Base-by-base conservation (phyloP, 1,284 basidiomycete species). In the Ceratorhiza oryzae-sativae region DNA sequence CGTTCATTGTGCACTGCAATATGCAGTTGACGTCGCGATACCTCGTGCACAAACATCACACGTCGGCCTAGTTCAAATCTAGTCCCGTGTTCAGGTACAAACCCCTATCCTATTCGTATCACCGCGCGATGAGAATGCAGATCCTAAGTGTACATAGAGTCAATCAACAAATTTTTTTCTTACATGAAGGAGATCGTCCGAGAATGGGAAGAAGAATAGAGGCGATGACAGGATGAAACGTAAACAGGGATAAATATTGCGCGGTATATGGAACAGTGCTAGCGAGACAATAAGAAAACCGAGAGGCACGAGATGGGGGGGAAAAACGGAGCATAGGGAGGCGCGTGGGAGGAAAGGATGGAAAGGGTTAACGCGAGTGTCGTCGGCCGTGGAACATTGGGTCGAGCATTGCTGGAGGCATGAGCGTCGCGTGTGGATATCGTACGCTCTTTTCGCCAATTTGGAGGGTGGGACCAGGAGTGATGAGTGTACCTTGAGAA, bases 201-300 rank as follows among this genome's bases (percentile, higher is more conserved):
- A 30, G 49, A n/a, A 13, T 8, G 25, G 10, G 34, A 49, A 53
- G 63, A 68, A 68, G 63, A 68, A 68, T 68, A 68, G 63, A 55
- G 6, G 6, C 18, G 63, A 68, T 68, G 63, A 68, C 63, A 68
- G 23, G 23, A 20, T n/a, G 63, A 68, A 68, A 55, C 27, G 63
- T 68, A 68, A 68, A 68, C 49, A 68, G 12, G 51, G 51, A 68
- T 68, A 68, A 68, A 68, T 68, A 68, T 55, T 68, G 63, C 53
- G 63, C 63, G 63, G 63, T 46, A 62, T 46, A 55, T 55, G 36
- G 34, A 39, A 42, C 15, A 12, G 25, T 3, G 12, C 36, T 18
- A 9, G 51, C 3, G 13, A 46, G 63, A 68, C 63, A 68, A 68
- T 68, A 68, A 42, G 63, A 63, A 48, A 49, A 34, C 8, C 13